These are phyloP conservation scores for Fomes fomentarius DNA, from an alignment of 1,284 basidiomycete species.

Conservation along the genomic window DNA sequence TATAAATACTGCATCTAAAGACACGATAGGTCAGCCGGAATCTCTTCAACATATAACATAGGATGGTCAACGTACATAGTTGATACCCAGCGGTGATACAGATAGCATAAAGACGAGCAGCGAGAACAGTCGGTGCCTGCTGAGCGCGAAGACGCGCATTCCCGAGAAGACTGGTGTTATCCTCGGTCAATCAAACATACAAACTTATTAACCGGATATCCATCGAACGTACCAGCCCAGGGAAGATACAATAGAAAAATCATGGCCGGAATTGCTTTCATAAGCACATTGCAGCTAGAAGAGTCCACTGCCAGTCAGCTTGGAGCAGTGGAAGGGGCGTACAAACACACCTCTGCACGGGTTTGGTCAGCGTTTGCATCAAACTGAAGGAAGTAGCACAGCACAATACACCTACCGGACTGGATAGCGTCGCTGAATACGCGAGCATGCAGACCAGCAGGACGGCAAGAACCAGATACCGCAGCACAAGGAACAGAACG, in stretches of 20 bases:
- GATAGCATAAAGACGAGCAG: neutral
- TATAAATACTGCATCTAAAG: neutral
- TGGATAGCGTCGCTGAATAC: no score
- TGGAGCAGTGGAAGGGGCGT: no score
- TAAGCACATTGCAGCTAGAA: no score
- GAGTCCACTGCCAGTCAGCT: no score
- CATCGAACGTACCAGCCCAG: neutral
- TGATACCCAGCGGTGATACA: neutral
- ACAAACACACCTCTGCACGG: no score
- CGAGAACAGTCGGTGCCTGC: neutral
- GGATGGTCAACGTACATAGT: neutral
- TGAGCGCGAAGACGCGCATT: neutral
- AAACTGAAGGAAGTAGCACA: no score
- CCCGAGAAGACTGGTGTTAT: neutral
- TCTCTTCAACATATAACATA: neutral
- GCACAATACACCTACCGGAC: no score
- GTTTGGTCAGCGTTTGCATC: no score
- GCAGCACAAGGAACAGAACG: no score
- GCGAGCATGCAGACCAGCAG: no score
- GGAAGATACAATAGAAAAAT: neutral
- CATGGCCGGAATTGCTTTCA: neutral
- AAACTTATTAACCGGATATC: neutral
- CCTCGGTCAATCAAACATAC: neutral
- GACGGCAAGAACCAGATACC: no score
- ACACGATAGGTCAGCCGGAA: neutral